phyloP scores from a whole-genome alignment of 805 yeast species.

The Myxozyma geophila region DNA sequence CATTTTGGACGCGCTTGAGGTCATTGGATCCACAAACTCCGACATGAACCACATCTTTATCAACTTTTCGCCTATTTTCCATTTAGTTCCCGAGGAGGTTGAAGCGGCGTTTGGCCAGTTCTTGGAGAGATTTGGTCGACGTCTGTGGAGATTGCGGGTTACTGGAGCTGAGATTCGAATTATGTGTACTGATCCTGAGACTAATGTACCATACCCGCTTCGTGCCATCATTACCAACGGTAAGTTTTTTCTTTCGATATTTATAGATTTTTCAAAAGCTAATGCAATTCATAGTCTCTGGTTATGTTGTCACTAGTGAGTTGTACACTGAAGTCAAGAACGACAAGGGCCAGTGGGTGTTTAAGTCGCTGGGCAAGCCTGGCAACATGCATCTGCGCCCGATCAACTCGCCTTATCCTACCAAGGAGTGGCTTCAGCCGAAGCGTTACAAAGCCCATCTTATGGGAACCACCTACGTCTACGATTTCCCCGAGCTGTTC shows the following conservation, averaged over 20 bases:
- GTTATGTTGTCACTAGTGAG: conserved; percentile 95
- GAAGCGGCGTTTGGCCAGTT: conserved; percentile 98
- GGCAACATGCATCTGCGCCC: conserved; percentile 98
- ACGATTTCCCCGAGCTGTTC: conserved; percentile 98
- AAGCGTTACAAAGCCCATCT: conserved; percentile 98
- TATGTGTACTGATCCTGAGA: conserved; percentile 85
- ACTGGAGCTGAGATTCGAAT: conserved; percentile 98
- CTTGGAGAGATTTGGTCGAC: conserved; percentile 95
- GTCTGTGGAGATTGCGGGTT: conserved; percentile 94
- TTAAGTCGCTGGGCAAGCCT: conserved; percentile 88
- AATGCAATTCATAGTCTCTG: conserved; percentile 60
- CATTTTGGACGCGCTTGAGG: conserved; percentile 91
- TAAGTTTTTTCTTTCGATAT: conserved; percentile 8
- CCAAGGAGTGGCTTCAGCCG: conserved; percentile 97
- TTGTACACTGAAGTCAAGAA: conserved; percentile 93
- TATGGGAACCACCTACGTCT: conserved; percentile 97
- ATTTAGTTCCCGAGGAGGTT: conserved; percentile 91
- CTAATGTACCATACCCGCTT: conserved; percentile 91
- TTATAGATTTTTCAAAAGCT: background rate
- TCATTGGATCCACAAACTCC: conserved; percentile 90
- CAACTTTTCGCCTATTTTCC: conserved; percentile 94
- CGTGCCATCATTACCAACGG: conserved; percentile 91
- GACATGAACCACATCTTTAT: conserved; percentile 97
- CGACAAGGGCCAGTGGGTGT: conserved; percentile 93
- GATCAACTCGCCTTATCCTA: conserved; percentile 94